Base-by-base conservation (phyloP, 116 monocot species). In the Cymodocea nodosa region DNA sequence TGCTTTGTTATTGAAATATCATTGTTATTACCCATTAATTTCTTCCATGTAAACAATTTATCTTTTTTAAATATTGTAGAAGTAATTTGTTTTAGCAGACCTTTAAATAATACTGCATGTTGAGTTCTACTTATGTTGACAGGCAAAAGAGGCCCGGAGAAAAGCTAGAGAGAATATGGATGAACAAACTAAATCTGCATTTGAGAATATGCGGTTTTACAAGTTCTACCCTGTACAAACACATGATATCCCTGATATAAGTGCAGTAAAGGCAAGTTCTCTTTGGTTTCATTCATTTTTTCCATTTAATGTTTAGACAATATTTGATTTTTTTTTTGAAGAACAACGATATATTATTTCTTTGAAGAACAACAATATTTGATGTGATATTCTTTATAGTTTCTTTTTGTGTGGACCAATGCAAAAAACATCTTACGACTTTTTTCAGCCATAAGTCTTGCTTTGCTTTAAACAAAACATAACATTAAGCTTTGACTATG, bases 201-300 rank as follows among this genome's bases (percentile, higher is more conserved):
- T 79, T 50, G 84, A 93, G 67, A 86, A 78, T 55, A 86, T 93
- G 76, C 62, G 52, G 68, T 75, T 89, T 67, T 89, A 85, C 44
- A 93, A 93, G 65, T 93, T 93, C 74, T 89, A 93, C 69, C 93
- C 93, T 18, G 75, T 81, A 9, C 62, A 74, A 53, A 83, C 86
- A 25, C 76, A 72, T 15, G 79, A 81, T 65, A 83, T 81, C 35
- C 93, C 93, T 59, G 93, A 93, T 55, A 76, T 93, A 23, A 80
- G 81, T 74, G 65, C 75, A 20, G 77, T 85, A 24, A 88, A 93
- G 86, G 93, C 81, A 70, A 63, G 51, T 35, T 52, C 1, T 4
- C 35, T 0, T 18, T 52, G 30, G 7, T 20, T 48, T 15, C 10
- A 5, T 48, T 12, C 57, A 35, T 68, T 39, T 56, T 10, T 20